Percentiles rank a stretch among this genome's conserved stretches.
phyloP scores from a whole-genome alignment of 257 asterid species.

The Solanum infundibuliforme region DNA sequence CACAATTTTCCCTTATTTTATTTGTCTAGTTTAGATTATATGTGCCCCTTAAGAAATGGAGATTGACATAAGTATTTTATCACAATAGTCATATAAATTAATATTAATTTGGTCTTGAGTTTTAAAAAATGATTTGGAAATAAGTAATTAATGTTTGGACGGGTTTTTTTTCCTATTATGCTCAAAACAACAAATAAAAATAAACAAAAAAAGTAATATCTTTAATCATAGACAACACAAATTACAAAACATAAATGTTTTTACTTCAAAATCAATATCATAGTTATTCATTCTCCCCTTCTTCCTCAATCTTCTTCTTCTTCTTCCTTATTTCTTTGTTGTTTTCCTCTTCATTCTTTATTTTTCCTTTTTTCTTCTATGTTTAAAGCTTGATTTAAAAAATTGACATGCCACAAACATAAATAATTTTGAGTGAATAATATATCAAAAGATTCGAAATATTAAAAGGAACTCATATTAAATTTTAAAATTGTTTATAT shows the following conservation, averaged over 20 bases:
- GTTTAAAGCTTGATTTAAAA: neutral
- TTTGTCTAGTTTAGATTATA: accelerated
- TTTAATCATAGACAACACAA: too few species aligned
- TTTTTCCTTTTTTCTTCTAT: accelerated
- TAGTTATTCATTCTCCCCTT: accelerated
- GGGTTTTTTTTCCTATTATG: neutral
- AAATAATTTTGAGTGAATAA: neutral
- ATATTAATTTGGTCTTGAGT: too few species aligned
- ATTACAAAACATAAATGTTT: too few species aligned
- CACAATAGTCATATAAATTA: accelerated
- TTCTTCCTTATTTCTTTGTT: neutral
- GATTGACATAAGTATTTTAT: neutral
- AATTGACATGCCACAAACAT: too few species aligned
- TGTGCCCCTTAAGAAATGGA: neutral
- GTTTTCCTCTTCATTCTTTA: neutral
- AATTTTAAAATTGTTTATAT: too few species aligned
- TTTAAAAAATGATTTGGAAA: too few species aligned
- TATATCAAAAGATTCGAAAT: too few species aligned
- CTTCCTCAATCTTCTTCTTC: neutral
- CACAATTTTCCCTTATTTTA: too few species aligned
- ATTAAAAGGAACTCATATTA: too few species aligned
- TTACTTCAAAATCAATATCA: too few species aligned
- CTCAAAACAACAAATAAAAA: neutral
- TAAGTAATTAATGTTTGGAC: too few species aligned
- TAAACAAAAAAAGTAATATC: accelerated